Conservation (phyloP, 345 rosid species). For the Eucalyptus shirleyi region DNA sequence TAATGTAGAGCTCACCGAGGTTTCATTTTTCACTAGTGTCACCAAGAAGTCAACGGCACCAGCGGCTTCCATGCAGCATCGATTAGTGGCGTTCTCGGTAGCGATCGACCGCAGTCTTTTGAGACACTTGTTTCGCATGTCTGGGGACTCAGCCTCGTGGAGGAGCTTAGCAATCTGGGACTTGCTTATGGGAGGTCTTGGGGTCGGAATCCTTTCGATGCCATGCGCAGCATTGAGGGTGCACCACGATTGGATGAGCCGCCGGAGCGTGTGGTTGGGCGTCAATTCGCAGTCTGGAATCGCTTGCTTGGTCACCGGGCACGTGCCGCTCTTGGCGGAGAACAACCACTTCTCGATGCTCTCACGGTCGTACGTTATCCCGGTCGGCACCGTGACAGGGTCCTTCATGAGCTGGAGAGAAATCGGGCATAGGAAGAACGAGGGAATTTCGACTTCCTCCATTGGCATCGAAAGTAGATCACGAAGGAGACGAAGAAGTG, state of each 20-base stretch:
- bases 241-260: constrained; percentile 93
- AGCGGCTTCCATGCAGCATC: constrained; percentile 56
- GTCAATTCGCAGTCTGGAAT: constrained; percentile 36
- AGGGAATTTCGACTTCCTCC: constrained; percentile 6
- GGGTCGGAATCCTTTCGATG: constrained; percentile 81
- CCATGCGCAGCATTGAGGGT: constrained; percentile 69
- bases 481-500: background rate
- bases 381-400: constrained; percentile 2
- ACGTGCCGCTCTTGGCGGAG: background rate
- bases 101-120: constrained; percentile 37
- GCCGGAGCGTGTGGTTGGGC: constrained; percentile 79
- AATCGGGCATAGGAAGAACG: constrained; percentile 5
- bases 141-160: constrained; percentile 29
- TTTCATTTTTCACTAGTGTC: background rate
- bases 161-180: constrained; percentile 51
- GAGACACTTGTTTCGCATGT: constrained; percentile 32
- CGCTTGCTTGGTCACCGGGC: constrained; percentile 51
- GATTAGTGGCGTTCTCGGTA: constrained; percentile 40
- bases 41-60: constrained; percentile 51
- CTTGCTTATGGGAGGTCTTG: constrained; percentile 53
- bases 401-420: constrained; percentile 11
- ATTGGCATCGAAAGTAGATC: background rate
- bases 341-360: constrained; percentile 9
- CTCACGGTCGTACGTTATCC: constrained; percentile 10
- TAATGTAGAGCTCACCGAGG: background rate